phyloP scores from a whole-genome alignment of 768 basidiomycete species.

The Pleurotus giganteus region DNA sequence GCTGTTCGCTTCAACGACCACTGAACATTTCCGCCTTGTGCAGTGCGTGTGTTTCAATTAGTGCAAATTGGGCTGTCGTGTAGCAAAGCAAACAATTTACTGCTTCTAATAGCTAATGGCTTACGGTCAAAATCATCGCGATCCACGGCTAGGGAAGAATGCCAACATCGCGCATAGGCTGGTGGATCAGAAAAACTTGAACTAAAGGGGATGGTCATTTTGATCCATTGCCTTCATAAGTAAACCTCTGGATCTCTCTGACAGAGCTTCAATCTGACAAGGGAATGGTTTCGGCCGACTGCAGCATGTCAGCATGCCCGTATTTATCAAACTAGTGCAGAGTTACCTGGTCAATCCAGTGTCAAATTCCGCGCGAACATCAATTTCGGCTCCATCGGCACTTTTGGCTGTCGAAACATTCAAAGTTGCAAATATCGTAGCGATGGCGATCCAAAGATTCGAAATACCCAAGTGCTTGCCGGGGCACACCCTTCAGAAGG shows the following conservation, averaged over 20 bases:
- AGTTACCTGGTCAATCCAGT: conserved; percentile 43
- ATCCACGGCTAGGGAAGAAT: too few species aligned
- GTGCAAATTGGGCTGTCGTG: too few species aligned
- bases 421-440: conserved; percentile 19
- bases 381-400: conserved; percentile 20
- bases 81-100: too few species aligned
- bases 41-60: too few species aligned
- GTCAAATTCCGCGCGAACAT: conserved; percentile 36
- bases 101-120: too few species aligned
- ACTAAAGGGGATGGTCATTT: too few species aligned
- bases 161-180: too few species aligned
- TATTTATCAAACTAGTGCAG: not conserved
- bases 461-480: conserved; percentile 22
- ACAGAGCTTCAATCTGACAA: conserved; percentile 6
- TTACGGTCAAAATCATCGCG: too few species aligned
- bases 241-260: not conserved
- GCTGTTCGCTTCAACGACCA: too few species aligned
- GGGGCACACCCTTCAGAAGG: conserved; percentile 21
- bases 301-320: not conserved
- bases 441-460: conserved; percentile 16
- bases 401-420: conserved; percentile 15
- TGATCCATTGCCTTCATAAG: too few species aligned
- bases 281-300: conserved; percentile 11
- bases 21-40: too few species aligned
- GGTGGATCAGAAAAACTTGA: too few species aligned